Base-by-base conservation (phyloP, 345 rosid species). In the Camelina hispida region DNA sequence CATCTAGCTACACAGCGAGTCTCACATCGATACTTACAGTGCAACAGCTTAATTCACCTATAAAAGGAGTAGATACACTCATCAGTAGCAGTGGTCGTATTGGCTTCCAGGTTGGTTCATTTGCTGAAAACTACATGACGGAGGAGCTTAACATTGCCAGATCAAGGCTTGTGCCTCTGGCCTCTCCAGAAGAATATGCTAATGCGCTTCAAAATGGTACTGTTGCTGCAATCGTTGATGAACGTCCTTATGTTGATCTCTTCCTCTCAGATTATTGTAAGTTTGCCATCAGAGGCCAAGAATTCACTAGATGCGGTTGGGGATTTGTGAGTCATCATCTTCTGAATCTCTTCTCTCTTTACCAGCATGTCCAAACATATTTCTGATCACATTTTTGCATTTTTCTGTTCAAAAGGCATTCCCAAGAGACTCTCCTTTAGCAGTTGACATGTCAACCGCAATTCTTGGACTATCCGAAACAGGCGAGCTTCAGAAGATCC, bases 1-100 rank as follows among this genome's bases (percentile, higher is more conserved):
- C 76, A 74, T 93, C 97, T 14, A 93, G 97, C 85, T 93, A 93
- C 77, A 93, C 93, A 5, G 98, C 98, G 4, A 93, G 97, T 76
- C 84, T 93, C 64, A 93, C 98, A 73, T 93, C 97, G 35, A 88
- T 93, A 47, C 91, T 93, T 77, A 93, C 97, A 3, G 91, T 88
- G 51, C 91, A 86, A 75, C 98, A 93, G 73, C 85, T 93, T 42
- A 86, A 87, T 56, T 93, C 98, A 2, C 96, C 96, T 32, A 88
- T 93, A 61, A 82, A 77, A 78, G 93, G 98, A 69, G 87, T 93
- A 14, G 94, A 93, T 71, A 62, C 94, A 47, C 85, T 93, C 82
- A 81, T 89, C 34, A 75, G 82, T 38, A 81, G 90, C 77, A 62
- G 20, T 28, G 82, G 76, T 2, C 84, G 66, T 3, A 82, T 93